Conservation (phyloP, 1,139 yeast species). For the Starmera stellimalicola region DNA sequence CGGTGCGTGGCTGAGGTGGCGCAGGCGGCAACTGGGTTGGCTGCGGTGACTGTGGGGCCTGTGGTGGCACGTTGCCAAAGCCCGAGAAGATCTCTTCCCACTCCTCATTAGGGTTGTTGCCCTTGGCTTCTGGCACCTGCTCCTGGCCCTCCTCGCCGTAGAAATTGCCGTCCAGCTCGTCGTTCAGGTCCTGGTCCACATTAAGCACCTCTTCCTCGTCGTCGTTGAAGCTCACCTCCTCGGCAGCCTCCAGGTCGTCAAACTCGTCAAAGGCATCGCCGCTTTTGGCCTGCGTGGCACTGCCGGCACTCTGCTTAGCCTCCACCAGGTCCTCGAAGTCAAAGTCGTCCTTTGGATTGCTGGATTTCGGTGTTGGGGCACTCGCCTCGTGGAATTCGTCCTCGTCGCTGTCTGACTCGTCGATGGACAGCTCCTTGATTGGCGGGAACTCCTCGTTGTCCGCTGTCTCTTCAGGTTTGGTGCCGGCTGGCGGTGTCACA, state of each 20-base stretch:
- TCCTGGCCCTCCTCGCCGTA: constrained; percentile 20
- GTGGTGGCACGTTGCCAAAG: constrained; percentile 49
- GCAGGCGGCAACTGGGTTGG: constrained; percentile 9
- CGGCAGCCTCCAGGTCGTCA: constrained; percentile 38
- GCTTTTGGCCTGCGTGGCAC: too few species aligned
- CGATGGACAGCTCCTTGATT: constrained; percentile 51
- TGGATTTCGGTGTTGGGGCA: constrained; percentile 17
- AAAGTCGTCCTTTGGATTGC: not conserved
- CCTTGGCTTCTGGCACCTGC: constrained; percentile 1
- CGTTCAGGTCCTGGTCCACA: constrained; percentile 18
- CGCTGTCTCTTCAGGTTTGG: constrained; percentile 4
- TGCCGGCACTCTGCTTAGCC: constrained; percentile 2
- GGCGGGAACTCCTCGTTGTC: constrained; percentile 61
- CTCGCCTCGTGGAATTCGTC: constrained; percentile 36
- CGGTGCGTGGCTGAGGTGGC: constrained; percentile 1
- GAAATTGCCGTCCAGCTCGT: constrained; percentile 27
- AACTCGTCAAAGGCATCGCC: constrained; percentile 39
- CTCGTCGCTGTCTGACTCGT: constrained; percentile 49
- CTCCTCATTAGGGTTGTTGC: constrained; percentile 44
- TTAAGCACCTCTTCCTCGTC: constrained; percentile 28
- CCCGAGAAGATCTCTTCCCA: constrained; percentile 96
- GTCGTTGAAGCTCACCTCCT: constrained; percentile 27
- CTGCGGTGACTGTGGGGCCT: constrained; percentile 10
- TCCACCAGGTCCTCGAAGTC: constrained; percentile 3
- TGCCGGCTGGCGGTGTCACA: constrained; percentile 1